phyloP scores from a whole-genome alignment of 495 filamentous ascomycete genomes.

The Sphaerosporella brunnea region DNA sequence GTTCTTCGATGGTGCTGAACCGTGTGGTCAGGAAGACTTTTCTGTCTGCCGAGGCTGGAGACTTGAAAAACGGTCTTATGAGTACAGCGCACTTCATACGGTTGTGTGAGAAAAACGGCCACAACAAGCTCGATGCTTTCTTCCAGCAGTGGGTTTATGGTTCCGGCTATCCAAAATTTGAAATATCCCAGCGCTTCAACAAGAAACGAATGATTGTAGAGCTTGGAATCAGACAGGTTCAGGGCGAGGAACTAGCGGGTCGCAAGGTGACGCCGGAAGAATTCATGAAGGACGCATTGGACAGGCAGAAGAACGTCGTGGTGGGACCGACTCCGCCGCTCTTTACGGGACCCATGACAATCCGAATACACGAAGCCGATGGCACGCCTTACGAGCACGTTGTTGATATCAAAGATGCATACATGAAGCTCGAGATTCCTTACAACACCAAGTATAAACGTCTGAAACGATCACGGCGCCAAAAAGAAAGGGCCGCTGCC shows the following conservation, averaged over 20 bases:
- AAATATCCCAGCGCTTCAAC: slow-evolving; percentile 76
- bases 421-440: slow-evolving; percentile 73
- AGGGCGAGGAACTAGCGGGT: slow-evolving; percentile 35
- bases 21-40: slow-evolving; percentile 72
- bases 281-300: slow-evolving; percentile 69
- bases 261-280: slow-evolving; percentile 30
- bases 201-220: slow-evolving; percentile 95
- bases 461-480: slow-evolving; percentile 74
- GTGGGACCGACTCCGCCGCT: slow-evolving; percentile 51
- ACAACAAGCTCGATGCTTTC: slow-evolving; percentile 66
- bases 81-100: slow-evolving; percentile 57
- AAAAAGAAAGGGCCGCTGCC: slow-evolving; percentile 59
- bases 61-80: slow-evolving; percentile 52
- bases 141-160: slow-evolving; percentile 86
- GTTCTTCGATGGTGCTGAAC: slow-evolving; percentile 61
- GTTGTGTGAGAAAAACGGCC: slow-evolving; percentile 70
- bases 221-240: slow-evolving; percentile 72
- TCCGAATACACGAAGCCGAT: slow-evolving; percentile 95
- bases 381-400: slow-evolving; percentile 98
- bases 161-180: slow-evolving; percentile 72
- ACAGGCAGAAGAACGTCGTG: slow-evolving; percentile 52
- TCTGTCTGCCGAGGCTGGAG: slow-evolving; percentile 60
- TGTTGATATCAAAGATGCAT: slow-evolving; percentile 75
- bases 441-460: slow-evolving; percentile 99
- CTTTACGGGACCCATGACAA: slow-evolving; percentile 91